These are phyloP conservation scores for Chara braunii DNA, from an alignment of 139 green algal genomes.

Conservation along the genomic window DNA sequence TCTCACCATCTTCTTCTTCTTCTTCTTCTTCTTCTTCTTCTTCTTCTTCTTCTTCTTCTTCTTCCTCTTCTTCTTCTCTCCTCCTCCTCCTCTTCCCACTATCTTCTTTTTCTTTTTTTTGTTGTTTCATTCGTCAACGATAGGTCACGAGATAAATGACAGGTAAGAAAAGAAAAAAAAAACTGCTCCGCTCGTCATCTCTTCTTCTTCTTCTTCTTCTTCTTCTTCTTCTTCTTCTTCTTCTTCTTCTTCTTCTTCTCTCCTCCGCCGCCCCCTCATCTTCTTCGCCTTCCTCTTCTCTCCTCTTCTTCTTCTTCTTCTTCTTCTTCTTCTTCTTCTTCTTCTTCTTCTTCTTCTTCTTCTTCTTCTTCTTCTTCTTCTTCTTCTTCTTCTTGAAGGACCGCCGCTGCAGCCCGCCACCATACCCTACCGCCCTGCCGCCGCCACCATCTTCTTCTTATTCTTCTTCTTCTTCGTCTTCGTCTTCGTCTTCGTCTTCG, in stretches of 20 bases:
- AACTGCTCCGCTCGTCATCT: too few species aligned
- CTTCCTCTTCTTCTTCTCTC: not conserved
- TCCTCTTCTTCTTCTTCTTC: not conserved
- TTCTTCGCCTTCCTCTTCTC: not conserved
- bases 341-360: not conserved
- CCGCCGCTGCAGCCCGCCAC: too few species aligned
- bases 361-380: not conserved
- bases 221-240: not conserved
- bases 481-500: too few species aligned
- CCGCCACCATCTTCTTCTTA: too few species aligned
- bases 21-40: not conserved
- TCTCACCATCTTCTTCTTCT: not conserved
- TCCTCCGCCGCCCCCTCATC: too few species aligned
- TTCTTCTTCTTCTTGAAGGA: not conserved
- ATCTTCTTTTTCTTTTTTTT: not conserved
- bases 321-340: not conserved
- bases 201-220: not conserved
- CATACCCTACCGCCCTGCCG: too few species aligned
- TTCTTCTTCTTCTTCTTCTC: not conserved
- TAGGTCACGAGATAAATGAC: too few species aligned
- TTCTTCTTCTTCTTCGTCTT: too few species aligned
- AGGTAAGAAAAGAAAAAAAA: too few species aligned
- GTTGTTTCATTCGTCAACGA: too few species aligned
- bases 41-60: not conserved
- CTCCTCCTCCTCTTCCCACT: not conserved